These are phyloP conservation scores for Lippia alba DNA, from an alignment of 305 asterid species.

Conservation along the genomic window DNA sequence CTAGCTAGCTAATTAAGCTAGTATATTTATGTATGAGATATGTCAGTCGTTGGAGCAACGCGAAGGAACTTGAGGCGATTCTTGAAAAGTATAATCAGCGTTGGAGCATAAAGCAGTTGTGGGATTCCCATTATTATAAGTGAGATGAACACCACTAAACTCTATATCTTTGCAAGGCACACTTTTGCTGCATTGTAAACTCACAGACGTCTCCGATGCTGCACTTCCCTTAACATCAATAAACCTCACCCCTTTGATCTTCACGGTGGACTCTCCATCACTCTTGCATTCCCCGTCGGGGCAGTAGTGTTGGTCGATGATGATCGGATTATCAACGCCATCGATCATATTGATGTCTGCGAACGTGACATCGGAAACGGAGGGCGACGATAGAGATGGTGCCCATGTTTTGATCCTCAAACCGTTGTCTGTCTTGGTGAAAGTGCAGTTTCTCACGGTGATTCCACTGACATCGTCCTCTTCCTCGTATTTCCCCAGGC, in stretches of 20 bases:
- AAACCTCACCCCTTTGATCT: conserved; percentile 40
- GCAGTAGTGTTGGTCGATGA: conserved; percentile 61
- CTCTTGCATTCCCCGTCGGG: conserved; percentile 29
- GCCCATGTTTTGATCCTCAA: conserved; percentile 57
- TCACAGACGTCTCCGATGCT: not conserved
- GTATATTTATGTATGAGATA: no score
- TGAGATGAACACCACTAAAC: conserved; percentile 28
- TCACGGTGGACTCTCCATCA: conserved; percentile 40
- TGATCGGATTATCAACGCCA: conserved; percentile 42
- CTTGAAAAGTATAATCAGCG: not conserved
- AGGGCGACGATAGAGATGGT: conserved; percentile 26
- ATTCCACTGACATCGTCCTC: conserved; percentile 44
- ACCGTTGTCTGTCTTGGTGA: conserved; percentile 45
- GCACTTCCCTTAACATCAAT: conserved; percentile 35
- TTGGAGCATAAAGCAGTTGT: conserved; percentile 16
- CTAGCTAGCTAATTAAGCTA: no score
- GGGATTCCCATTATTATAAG: conserved; percentile 11
- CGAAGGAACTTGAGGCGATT: not conserved
- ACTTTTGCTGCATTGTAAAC: conserved; percentile 32
- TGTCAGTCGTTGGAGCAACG: not conserved
- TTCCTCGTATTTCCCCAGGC: conserved; percentile 43
- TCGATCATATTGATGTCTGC: conserved; percentile 22
- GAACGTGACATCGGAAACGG: conserved; percentile 31
- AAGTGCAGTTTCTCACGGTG: conserved; percentile 30
- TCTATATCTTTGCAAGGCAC: conserved; percentile 35